Percentiles rank a stretch among this genome's conserved stretches.
phyloP scores from a whole-genome alignment of 805 yeast species.

The Brettanomyces custersianus region DNA sequence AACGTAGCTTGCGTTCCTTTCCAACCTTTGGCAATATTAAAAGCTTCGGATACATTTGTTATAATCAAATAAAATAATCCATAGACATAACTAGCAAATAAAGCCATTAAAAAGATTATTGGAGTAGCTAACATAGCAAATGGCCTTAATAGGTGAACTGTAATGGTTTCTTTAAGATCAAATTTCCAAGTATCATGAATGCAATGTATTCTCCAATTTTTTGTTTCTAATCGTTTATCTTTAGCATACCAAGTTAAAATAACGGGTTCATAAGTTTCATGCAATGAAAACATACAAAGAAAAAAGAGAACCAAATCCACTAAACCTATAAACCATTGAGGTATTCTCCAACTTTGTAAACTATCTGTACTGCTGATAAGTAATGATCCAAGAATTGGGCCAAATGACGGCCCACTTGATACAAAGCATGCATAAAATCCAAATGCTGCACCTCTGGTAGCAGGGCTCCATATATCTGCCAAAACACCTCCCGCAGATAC shows the following conservation, averaged over 20 bases:
- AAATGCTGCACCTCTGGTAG: conserved; percentile 43
- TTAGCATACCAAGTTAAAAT: conserved; percentile 21
- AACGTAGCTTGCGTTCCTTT: conserved; percentile 24
- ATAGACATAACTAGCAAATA: conserved; percentile 41
- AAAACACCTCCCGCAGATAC: conserved; percentile 51
- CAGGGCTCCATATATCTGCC: conserved; percentile 47
- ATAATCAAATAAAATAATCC: conserved; percentile 38
- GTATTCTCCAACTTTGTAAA: conserved; percentile 48
- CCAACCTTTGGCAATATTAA: conserved; percentile 22
- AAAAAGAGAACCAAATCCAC: conserved; percentile 26
- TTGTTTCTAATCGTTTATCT: conserved; percentile 16
- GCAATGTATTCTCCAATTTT: conserved; percentile 25
- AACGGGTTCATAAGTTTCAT: conserved; percentile 34
- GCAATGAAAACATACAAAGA: conserved; percentile 23
- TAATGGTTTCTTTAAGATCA: conserved; percentile 16
- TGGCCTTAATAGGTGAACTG: conserved; percentile 29
- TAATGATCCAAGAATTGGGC: conserved; percentile 48
- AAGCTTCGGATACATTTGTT: conserved; percentile 35
- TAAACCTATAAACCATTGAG: conserved; percentile 42
- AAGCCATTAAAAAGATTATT: conserved; percentile 32
- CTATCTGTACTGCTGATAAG: conserved; percentile 32
- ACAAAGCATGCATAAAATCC: conserved; percentile 41
- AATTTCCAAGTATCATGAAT: conserved; percentile 17
- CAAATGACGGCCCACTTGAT: conserved; percentile 61
- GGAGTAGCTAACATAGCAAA: conserved; percentile 31